phyloP scores from a whole-genome alignment of 2,329 filamentous ascomycete species.

The Onygena corvina region DNA sequence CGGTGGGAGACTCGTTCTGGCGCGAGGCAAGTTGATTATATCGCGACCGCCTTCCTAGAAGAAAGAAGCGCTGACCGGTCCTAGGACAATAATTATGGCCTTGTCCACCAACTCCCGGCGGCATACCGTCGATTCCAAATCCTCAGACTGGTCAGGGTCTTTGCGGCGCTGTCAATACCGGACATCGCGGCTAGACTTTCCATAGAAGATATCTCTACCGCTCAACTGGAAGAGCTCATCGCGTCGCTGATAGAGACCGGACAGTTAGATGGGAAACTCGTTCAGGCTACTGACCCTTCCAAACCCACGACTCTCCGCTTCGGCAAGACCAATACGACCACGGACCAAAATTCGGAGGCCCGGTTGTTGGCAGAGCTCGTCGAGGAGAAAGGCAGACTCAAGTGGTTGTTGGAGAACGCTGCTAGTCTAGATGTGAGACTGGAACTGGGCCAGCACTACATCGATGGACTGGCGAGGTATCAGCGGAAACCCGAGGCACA shows the following conservation, averaged over 20 bases:
- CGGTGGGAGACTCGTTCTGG: constrained; percentile 51
- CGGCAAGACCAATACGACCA: constrained; percentile 25
- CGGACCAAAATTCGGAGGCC: constrained; percentile 2
- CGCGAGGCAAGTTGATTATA: constrained; percentile 38
- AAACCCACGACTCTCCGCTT: constrained; percentile 44
- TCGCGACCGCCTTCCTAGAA: background rate
- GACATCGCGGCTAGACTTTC: constrained; percentile 32
- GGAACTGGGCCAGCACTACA: constrained; percentile 47
- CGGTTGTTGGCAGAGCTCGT: constrained; percentile 26
- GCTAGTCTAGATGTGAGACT: constrained; percentile 45
- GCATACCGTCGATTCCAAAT: constrained; percentile 68
- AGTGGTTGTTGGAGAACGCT: constrained; percentile 40
- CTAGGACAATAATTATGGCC: constrained; percentile 61
- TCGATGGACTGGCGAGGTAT: constrained; percentile 41
- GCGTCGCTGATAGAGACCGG: constrained; percentile 39
- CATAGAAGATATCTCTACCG: constrained; percentile 18
- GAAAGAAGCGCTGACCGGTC: too few species aligned
- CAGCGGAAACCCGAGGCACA: constrained; percentile 28
- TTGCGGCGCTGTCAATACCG: constrained; percentile 49
- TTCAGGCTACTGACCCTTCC: constrained; percentile 30
- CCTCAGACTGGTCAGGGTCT: constrained; percentile 59
- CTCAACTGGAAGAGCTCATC: constrained; percentile 27
- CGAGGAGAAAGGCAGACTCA: constrained; percentile 40
- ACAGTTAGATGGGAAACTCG: constrained; percentile 41
- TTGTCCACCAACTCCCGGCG: constrained; percentile 56